phyloP scores from a whole-genome alignment of 495 filamentous ascomycete species.

The Daldinia loculata region DNA sequence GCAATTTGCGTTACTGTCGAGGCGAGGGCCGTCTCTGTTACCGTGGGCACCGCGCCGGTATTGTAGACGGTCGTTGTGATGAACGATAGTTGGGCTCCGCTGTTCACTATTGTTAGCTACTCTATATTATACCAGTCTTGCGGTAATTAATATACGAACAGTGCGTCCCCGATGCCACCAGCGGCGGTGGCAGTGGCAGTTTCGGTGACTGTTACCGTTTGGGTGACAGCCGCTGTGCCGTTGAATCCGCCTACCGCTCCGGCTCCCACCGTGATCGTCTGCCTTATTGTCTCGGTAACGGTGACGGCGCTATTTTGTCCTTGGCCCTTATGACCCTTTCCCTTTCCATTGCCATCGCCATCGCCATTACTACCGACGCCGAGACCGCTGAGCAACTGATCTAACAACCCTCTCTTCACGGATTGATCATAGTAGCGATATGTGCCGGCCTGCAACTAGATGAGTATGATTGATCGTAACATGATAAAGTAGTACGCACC shows the following conservation, averaged over 20 bases:
- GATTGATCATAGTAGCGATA: constrained; percentile 45
- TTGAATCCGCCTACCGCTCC: constrained; percentile 37
- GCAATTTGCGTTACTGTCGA: constrained; percentile 42
- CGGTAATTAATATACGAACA: constrained; percentile 15
- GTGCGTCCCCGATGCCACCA: constrained; percentile 5
- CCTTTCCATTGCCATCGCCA: constrained; percentile 21
- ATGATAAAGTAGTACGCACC: constrained; percentile 43
- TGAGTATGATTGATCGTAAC: constrained; percentile 18
- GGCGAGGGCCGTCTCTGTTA: constrained; percentile 54
- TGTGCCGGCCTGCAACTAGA: constrained; percentile 46
- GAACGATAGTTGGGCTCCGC: constrained; percentile 47
- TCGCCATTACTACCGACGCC: constrained; percentile 24
- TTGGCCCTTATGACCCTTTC: constrained; percentile 16
- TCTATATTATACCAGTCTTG: not conserved
- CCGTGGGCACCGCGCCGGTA: constrained; percentile 47
- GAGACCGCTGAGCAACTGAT: constrained; percentile 39
- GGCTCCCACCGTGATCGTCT: constrained; percentile 43
- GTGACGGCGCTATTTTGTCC: constrained; percentile 39
- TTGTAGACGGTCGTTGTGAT: constrained; percentile 51
- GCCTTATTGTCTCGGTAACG: constrained; percentile 52
- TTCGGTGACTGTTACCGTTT: constrained; percentile 24
- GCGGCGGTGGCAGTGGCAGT: constrained; percentile 22
- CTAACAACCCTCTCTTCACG: constrained; percentile 39
- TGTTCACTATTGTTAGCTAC: constrained; percentile 6
- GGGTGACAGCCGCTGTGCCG: constrained; percentile 37